phyloP scores from a whole-genome alignment of 2,329 filamentous ascomycete species.

The Ophiostoma piceae region DNA sequence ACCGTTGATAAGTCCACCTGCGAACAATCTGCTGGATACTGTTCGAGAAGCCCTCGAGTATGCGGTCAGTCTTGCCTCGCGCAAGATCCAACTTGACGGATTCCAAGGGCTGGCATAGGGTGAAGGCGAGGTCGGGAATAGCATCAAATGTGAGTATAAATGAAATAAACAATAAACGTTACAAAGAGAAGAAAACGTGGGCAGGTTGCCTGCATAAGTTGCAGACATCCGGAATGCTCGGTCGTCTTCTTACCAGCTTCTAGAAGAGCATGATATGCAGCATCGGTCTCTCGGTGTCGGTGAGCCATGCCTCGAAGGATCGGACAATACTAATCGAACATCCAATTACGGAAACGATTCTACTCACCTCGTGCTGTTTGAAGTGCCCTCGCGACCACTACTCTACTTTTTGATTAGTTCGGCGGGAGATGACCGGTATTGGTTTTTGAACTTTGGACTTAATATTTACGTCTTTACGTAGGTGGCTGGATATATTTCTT shows the following conservation, averaged over 20 bases:
- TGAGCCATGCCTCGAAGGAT: background rate
- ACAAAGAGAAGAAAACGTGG: background rate
- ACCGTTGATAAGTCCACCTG: slow-evolving; percentile 38
- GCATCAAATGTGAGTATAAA: background rate
- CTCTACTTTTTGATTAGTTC: background rate
- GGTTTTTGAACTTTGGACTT: background rate
- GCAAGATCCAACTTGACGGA: slow-evolving; percentile 63
- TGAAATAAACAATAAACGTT: too few species aligned
- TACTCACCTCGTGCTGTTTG: background rate
- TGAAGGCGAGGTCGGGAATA: background rate
- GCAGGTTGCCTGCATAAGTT: background rate
- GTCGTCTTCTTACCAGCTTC: background rate
- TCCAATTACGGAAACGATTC: background rate
- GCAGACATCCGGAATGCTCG: background rate
- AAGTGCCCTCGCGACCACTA: background rate
- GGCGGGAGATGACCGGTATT: background rate
- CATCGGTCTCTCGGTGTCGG: background rate
- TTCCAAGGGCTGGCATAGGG: slow-evolving; percentile 48
- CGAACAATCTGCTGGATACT: background rate
- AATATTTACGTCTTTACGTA: background rate
- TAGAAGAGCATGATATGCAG: background rate
- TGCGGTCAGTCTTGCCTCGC: slow-evolving; percentile 61
- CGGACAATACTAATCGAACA: background rate
- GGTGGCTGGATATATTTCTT: background rate
- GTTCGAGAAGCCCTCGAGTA: slow-evolving; percentile 47